These are phyloP conservation scores for Theileria annulata DNA, from an alignment of 169 alveolate genomes.

Conservation along the genomic window DNA sequence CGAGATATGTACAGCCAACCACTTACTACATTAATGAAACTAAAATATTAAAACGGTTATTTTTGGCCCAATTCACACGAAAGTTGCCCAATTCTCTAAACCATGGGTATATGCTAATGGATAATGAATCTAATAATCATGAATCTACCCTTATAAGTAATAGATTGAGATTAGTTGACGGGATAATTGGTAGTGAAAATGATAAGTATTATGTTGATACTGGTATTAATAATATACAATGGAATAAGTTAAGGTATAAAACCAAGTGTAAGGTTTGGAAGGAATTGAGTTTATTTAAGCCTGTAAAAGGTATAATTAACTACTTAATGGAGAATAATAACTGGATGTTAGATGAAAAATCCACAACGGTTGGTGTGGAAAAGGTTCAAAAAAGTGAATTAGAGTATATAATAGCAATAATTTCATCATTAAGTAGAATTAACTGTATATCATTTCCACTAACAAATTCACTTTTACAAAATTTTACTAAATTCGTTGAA, in stretches of 20 bases:
- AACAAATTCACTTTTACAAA: background rate
- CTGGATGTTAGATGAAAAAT: slow-evolving; percentile 22
- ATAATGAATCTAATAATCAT: too few species aligned
- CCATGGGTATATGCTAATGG: background rate
- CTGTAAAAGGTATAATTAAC: slow-evolving; percentile 15
- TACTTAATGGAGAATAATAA: slow-evolving; percentile 31
- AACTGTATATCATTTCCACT: slow-evolving; percentile 29
- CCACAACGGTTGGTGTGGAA: background rate
- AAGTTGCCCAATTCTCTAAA: background rate
- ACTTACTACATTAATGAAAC: slow-evolving; percentile 49
- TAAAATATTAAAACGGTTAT: slow-evolving; percentile 47
- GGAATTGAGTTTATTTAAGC: slow-evolving; percentile 2
- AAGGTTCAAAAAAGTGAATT: background rate
- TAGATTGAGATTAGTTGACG: background rate
- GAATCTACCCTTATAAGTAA: background rate
- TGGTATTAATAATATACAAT: background rate
- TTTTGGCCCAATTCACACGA: slow-evolving; percentile 9
- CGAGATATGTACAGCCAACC: slow-evolving; percentile 46
- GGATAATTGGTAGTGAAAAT: background rate
- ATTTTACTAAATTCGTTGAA: background rate
- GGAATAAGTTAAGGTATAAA: background rate
- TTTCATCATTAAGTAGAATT: slow-evolving; percentile 28
- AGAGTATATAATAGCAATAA: slow-evolving; percentile 13
- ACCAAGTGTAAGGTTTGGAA: slow-evolving; percentile 1
- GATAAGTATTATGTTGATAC: slow-evolving; percentile 21